Base-by-base conservation (phyloP, 2,329 filamentous ascomycete species). In the Colletotrichum sp. region DNA sequence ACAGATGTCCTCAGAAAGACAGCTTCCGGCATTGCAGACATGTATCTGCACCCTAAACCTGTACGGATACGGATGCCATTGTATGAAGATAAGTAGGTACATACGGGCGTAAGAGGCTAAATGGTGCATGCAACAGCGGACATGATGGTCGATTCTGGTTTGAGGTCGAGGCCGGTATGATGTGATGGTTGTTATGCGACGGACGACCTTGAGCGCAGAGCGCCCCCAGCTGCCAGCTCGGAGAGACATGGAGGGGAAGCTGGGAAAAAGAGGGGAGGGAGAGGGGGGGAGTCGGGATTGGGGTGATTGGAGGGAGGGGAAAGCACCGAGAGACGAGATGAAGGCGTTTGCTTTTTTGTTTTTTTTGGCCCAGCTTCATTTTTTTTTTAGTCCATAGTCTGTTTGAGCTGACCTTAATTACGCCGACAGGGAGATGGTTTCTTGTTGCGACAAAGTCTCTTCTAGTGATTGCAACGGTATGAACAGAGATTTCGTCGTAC, bases 341-440 rank as follows among this genome's bases (percentile, higher is more conserved):
- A 75, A 36, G 28, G 38, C 55, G 26, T 61, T 68, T 75, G 58
- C 70, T 73, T 68, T 73, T 74, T 66, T 16, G 13, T 58, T 10
- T 32, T 32, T 18, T 61, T 43, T 52, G 61, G 32, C 63, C 34
- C 26, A 68, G 64, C 64, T 73, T 68, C 32, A 60, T 52, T 38
- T 38, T 43, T 34, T 30, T 21, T 12, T 68, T 12, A 65, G n/a
- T 21, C 10, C 36, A 66, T 67, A 15, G 36, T 26, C 36, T 55
- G 72, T 60, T 65, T 64, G 63, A 64, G 26, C 57, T 26, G 32
- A 58, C 70, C 12, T 58, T 60, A 65, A 57, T 48, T 68, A 26
- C 57, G 57, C 57, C 70, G 57, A 30, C 73, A 75, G 73, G 70
- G 73, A 73, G 34, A 75, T 73, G 73, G 63, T 73, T 75, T 73